Evolutionary conservation across 2,329 filamentous ascomycete species (phyloP), one percentile per base, ranked within the genome.

Genomic region (Pyricularia sp.): DNA sequence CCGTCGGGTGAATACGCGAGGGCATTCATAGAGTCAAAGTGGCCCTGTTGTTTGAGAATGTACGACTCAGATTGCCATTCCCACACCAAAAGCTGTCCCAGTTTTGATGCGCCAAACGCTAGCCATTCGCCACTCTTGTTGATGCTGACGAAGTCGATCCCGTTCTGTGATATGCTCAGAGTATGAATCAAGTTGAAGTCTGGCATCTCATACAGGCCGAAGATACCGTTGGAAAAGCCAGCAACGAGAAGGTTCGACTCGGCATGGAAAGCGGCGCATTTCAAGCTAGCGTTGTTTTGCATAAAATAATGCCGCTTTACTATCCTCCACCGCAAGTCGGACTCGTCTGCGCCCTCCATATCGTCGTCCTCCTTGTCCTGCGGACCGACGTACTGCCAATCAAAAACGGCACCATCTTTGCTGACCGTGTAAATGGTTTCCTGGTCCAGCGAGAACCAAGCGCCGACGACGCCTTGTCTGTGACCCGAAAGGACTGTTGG

Each of bases 61-160:
- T 99, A 99, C 6, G 94, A 98, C 79, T 99, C 96, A 0, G 95
- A 99, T 77, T 98, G 94, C 94, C 96, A 99, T 78, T 99, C 95
- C 95, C 95, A 99, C 4, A 99, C 95, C 4, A 99, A 82, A n/a
- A 99, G 84, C 77, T 99, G 95, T 0, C 96, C 96, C 5, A 97
- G 85, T 75, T 96, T 96, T 1, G 95, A 97, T 0, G 96, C 95
- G 17, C 94, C 95, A 78, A 99, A 97, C 0, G 96, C 96, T 26
- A 99, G 82, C 95, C 95, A 99, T 81, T 98, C 94, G 68, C 95
- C 95, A 36, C 90, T 92, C 77, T 92, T 91, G 81, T 98, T 99
- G 76, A 97, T 93, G 0, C 93, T 92, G 69, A 98, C 92, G 74
- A 92, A 93, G 76, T 98, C 94, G 71, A 99, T 97, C 73, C 96